Evolutionary conservation across 331 rosid genomes (phyloP).

Genomic region (Quercus lobata): DNA sequence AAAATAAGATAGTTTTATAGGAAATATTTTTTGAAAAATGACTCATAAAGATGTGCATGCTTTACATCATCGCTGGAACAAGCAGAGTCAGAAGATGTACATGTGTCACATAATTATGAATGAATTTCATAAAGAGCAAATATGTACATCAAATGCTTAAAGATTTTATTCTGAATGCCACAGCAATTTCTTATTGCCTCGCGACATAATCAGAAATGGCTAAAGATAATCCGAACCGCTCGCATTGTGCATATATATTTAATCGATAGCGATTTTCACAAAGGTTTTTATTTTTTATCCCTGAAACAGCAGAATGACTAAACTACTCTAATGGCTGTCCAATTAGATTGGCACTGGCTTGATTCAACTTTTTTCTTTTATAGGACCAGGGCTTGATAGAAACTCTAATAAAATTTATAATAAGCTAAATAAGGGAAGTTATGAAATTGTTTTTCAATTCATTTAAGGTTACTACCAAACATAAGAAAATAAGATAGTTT

Average conservation of each 20-base stretch:
- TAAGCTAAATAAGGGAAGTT: too few species aligned
- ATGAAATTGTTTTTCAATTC: rapidly evolving
- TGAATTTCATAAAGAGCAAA: not conserved
- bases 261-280: not conserved
- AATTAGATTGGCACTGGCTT: not conserved
- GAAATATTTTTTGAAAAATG: too few species aligned
- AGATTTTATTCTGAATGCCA: too few species aligned
- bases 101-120: not conserved
- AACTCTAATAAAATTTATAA: not conserved
- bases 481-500: too few species aligned
- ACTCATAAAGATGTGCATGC: too few species aligned
- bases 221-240: not conserved
- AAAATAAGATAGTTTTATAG: too few species aligned
- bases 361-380: not conserved
- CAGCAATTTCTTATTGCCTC: too few species aligned
- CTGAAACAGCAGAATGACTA: not conserved
- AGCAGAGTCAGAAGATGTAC: not conserved
- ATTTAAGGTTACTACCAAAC: too few species aligned
- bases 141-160: too few species aligned
- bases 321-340: not conserved
- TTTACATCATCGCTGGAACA: not conserved
- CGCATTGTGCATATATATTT: not conserved
- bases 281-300: not conserved
- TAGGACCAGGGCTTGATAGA: not conserved
- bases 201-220: not conserved